Evolutionary conservation across 257 asterid genomes (phyloP).

Genomic region (Rubia yunnanensis): DNA sequence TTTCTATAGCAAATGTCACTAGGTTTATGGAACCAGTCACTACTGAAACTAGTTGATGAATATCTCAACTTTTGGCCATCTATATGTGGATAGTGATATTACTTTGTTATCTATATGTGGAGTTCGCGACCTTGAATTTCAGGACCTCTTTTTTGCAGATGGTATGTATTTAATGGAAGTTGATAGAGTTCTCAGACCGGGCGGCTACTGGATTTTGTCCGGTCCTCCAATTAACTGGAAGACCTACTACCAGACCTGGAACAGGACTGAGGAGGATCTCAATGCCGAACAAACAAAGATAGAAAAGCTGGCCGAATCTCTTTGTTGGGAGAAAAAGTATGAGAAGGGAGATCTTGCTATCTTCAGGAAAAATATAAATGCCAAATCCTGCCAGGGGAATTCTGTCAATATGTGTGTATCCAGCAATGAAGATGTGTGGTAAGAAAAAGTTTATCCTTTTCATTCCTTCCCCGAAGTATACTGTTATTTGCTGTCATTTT

Average conservation of each 20-base stretch:
- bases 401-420: slow-evolving; percentile 48
- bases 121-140: slow-evolving; percentile 2
- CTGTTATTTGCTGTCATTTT: background rate
- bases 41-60: background rate
- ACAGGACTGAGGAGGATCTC: slow-evolving; percentile 67
- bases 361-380: slow-evolving; percentile 53
- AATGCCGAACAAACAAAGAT: slow-evolving; percentile 69
- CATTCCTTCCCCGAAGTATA: background rate
- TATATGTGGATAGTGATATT: background rate
- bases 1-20: background rate
- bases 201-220: slow-evolving; percentile 90
- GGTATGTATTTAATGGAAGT: slow-evolving; percentile 86
- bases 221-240: slow-evolving; percentile 99
- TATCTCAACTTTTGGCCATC: background rate
- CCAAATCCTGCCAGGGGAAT: slow-evolving; percentile 51
- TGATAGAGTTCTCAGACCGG: slow-evolving; percentile 87
- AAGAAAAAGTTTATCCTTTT: slow-evolving; percentile 20
- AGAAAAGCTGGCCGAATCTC: slow-evolving; percentile 75
- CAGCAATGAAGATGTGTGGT: slow-evolving; percentile 72
- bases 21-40: background rate
- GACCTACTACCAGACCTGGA: slow-evolving; percentile 71
- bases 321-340: slow-evolving; percentile 97
- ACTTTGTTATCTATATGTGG: background rate
- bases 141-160: slow-evolving; percentile 32
- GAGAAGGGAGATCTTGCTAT: slow-evolving; percentile 88